A percentile compares a stretch with the other conserved stretches of the same genome.
Conservation (phyloP, 306 rosid species). For the Malus domestica region DNA sequence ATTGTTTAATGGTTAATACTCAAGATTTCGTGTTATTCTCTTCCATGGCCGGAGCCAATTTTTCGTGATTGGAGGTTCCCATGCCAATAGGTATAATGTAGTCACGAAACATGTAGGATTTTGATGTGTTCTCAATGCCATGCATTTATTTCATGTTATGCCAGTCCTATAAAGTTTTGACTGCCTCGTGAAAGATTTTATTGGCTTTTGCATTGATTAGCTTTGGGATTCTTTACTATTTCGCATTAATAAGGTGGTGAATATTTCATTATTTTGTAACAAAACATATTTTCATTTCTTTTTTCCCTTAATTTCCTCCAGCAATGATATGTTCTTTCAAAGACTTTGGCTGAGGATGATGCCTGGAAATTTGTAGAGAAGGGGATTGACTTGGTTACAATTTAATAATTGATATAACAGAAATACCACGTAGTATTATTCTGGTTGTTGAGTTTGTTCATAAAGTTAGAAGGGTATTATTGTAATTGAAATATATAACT, state of each 20-base stretch:
- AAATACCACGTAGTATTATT: too few species aligned
- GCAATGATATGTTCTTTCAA: conserved; percentile 69
- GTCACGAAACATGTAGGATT: background rate
- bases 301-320: conserved; percentile 15
- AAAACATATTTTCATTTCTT: background rate
- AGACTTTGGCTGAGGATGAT: conserved; percentile 83
- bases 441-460: too few species aligned
- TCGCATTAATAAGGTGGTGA: background rate
- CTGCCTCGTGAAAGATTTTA: background rate
- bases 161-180: background rate
- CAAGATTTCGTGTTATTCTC: background rate
- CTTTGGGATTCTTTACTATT: background rate
- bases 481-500: too few species aligned
- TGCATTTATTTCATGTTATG: background rate
- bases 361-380: conserved; percentile 83
- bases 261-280: background rate
- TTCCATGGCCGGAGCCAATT: background rate
- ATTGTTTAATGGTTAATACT: background rate
- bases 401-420: too few species aligned
- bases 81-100: background rate
- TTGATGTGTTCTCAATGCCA: background rate
- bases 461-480: too few species aligned
- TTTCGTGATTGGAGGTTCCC: background rate
- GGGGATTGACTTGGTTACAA: conserved; percentile 43
- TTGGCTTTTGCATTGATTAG: background rate